Conservation (phyloP, 257 asterid species). For the Catharanthus roseus region DNA sequence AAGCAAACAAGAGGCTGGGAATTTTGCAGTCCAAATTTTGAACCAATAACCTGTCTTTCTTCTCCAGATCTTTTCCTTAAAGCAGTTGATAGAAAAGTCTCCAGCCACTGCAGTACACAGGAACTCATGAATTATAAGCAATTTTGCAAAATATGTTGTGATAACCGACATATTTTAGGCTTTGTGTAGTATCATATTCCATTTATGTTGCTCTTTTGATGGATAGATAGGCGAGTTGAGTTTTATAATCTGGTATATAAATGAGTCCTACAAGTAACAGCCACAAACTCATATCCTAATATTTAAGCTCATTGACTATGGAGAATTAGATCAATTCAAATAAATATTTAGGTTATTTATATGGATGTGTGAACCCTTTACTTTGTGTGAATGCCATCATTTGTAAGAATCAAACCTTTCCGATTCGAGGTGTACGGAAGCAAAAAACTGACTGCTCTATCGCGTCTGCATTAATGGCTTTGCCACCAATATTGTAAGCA, state of each 20-base stretch:
- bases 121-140: neutral
- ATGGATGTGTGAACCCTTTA: neutral
- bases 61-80: constrained; percentile 49
- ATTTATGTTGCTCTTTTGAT: neutral
- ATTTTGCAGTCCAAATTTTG: constrained; percentile 40
- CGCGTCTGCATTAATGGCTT: constrained; percentile 41
- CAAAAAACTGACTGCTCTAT: constrained; percentile 57
- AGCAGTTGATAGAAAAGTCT: constrained; percentile 50
- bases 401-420: constrained; percentile 34
- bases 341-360: neutral
- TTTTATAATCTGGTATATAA: neutral
- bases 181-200: neutral
- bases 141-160: neutral
- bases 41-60: constrained; percentile 37
- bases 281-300: too few relatives aligned
- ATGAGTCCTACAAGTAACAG: neutral
- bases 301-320: neutral
- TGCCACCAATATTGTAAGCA: constrained; percentile 56
- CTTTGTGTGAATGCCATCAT: neutral
- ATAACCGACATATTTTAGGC: neutral
- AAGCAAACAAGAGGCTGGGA: constrained; percentile 52
- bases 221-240: neutral
- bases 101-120: constrained; percentile 43
- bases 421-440: constrained; percentile 47
- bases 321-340: neutral